Evolutionary conservation across 2,329 filamentous ascomycete species (phyloP), one percentile per base, ranked within the genome.

Genomic region (Penicillium nordicum): DNA sequence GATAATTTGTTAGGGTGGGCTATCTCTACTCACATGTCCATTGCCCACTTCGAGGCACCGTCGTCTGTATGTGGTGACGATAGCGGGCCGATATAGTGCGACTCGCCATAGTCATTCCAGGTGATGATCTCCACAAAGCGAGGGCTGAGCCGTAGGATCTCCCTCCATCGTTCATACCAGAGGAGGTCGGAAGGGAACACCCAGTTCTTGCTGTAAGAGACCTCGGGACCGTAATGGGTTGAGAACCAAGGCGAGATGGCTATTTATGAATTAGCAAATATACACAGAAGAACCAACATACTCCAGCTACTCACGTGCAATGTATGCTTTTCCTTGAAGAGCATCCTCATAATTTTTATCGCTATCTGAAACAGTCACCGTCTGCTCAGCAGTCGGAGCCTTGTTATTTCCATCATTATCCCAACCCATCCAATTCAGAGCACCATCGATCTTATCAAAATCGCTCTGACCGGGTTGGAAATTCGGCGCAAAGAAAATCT

Each of bases 31-130:
- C 55, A 76, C 78, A 80, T 80, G 36, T 79, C 78, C 63, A 79
- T 79, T 1, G 70, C 70, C 79, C 78, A 81, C 60, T 80, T 80
- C 12, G 78, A 80, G n/a, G 70, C 65, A 1, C 74, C 73, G 41
- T 74, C 71, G 23, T 74, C 70, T 3, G 63, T 72, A 52, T 70
- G 69, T 7, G 72, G 71, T 9, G 75, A 79, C 14, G 71, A 72
- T 21, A 82, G 65, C 1, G 80, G 81, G 0, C 78, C 80, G 18
- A 82, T 74, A 62, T 84, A 83, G 61, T 84, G 81, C 11, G 78
- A 81, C 64, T 84, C 82, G 38, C 82, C 82, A 48, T 79, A 83
- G 64, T 84, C 77, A 47, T 79, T 79, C 77, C 76, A 79, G 10
- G 76, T 76, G 23, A 79, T 65, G 38, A 79, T 77, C 58, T 79